A percentile compares a stretch with the other conserved stretches of the same genome.
Conservation (phyloP, 208 protist species). For the Leishmania guyanensis region DNA sequence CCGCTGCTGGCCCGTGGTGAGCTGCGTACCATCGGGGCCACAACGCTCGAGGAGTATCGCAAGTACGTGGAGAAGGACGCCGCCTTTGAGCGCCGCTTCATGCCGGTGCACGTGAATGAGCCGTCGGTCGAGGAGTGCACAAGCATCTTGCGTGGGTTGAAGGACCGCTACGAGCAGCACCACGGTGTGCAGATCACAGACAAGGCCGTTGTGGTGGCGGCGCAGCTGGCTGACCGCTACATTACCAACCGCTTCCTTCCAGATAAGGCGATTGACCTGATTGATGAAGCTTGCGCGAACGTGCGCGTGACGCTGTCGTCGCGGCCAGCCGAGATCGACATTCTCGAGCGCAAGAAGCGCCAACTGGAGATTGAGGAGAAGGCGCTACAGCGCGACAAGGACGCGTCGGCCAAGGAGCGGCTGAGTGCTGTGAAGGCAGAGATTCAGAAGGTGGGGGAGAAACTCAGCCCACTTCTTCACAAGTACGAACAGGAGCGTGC, state of each 20-base stretch:
- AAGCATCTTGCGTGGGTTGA: slow-evolving; percentile 97
- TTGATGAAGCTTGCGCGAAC: slow-evolving; percentile 97
- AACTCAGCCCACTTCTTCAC: slow-evolving; percentile 77
- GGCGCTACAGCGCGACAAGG: slow-evolving; percentile 94
- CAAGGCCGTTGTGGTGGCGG: slow-evolving; percentile 91
- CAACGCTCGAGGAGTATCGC: slow-evolving; percentile 98
- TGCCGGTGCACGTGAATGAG: slow-evolving; percentile 97
- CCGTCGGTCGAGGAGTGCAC: slow-evolving; percentile 98
- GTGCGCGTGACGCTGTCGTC: slow-evolving; percentile 94
- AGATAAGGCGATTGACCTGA: slow-evolving; percentile 99
- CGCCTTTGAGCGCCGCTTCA: slow-evolving; percentile 98
- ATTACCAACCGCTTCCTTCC: slow-evolving; percentile 98
- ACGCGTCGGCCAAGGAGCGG: slow-evolving; percentile 60
- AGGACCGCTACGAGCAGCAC: slow-evolving; percentile 94
- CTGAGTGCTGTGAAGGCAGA: slow-evolving; percentile 76
- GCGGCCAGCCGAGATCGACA: slow-evolving; percentile 95
- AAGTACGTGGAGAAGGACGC: slow-evolving; percentile 99
- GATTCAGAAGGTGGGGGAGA: slow-evolving; percentile 74
- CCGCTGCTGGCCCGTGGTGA: slow-evolving; percentile 97
- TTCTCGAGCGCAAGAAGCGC: slow-evolving; percentile 83
- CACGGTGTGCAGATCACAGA: slow-evolving; percentile 93
- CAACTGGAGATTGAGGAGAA: slow-evolving; percentile 92
- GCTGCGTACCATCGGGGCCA: slow-evolving; percentile 97
- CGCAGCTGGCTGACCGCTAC: slow-evolving; percentile 94
- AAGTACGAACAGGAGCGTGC: slow-evolving; percentile 87